Evolutionary conservation across 371 early-diverging fungal genomes (phyloP).

Genomic region (Circinella minor): DNA sequence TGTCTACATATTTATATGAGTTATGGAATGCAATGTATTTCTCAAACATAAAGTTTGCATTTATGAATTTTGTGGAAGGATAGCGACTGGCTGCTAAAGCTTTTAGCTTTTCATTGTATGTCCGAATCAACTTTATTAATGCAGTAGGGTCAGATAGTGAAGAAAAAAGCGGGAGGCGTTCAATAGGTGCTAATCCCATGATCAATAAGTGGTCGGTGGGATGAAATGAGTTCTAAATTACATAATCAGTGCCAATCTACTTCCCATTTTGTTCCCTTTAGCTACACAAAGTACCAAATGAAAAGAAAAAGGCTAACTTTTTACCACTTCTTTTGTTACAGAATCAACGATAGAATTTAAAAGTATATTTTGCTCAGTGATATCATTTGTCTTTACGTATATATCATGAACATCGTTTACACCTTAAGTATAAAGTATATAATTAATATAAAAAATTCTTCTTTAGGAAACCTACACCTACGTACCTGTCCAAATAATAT

Average conservation of each 20-base stretch:
- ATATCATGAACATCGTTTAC: slow-evolving; percentile 37
- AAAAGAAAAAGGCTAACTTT: too few species aligned
- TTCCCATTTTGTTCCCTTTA: not conserved
- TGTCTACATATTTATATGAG: not conserved
- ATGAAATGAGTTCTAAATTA: not conserved
- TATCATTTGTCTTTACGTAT: slow-evolving; percentile 15
- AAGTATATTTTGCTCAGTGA: not conserved
- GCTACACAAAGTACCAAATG: too few species aligned
- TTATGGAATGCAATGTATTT: not conserved
- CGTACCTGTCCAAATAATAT: slow-evolving; percentile 20
- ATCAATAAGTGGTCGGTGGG: slow-evolving; percentile 12
- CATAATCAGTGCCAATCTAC: not conserved
- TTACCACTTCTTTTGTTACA: slow-evolving; percentile 17
- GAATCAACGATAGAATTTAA: slow-evolving; percentile 9
- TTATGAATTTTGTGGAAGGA: not conserved
- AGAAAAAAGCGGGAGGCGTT: slow-evolving; percentile 19
- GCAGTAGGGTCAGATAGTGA: not conserved
- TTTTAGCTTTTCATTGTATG: slow-evolving; percentile 4
- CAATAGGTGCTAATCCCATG: slow-evolving; percentile 24
- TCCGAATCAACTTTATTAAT: not conserved
- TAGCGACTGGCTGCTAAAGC: not conserved
- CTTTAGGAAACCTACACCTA: too few species aligned
- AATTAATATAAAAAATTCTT: not conserved
- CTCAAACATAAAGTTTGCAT: not conserved
- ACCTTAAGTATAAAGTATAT: slow-evolving; percentile 9